Evolutionary conservation across 108 stramenopile genomes (phyloP), one percentile per base, ranked within the genome.

Genomic region (Cyclostephanos tholiformis): DNA sequence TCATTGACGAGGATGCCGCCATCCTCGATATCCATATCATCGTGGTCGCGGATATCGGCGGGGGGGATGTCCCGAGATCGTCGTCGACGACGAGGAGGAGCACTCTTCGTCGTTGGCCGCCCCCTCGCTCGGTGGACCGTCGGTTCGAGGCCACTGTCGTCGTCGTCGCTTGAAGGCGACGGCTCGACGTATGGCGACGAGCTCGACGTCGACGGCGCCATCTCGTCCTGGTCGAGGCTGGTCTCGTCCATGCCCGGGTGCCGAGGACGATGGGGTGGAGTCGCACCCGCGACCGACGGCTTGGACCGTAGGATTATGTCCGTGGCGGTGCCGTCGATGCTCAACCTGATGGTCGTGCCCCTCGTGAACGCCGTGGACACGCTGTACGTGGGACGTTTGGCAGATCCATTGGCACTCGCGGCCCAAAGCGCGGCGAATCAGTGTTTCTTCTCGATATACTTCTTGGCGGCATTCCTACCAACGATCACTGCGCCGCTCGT

Each of bases 391-490:
- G 91, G 91, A n/a, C 77, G 81, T 26, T 67, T 95, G 58, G 83
- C 86, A 6, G 36, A 65, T 55, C 89, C 90, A 8, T 57, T 95
- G 36, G 87, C 90, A 5, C 53, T 95, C 62, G 91, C 94, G 38
- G 94, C 89, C 6, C 89, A 91, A 67, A 74, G 84, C n/a, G 94
- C 94, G 0, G 91, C 94, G 39, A 95, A 92, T 76, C 87, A 90
- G 69, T 88, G 88, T 48, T 89, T 89, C 72, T 88, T 86, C 72
- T 86, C 89, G 7, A 26, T 90, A 0, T 95, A 83, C 68, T 95
- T 91, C 61, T 38, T 92, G 32, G 84, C 88, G 43, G 79, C 88
- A 2, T 91, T 90, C 63, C 56, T 95, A 41, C 94, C 94, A 9
- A 91, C 85, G 29, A 87, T 95, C 57, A 95, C 90, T 2, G 88